These are phyloP conservation scores for Thalassiosira profunda DNA, from an alignment of 108 stramenopile species.

Conservation along the genomic window DNA sequence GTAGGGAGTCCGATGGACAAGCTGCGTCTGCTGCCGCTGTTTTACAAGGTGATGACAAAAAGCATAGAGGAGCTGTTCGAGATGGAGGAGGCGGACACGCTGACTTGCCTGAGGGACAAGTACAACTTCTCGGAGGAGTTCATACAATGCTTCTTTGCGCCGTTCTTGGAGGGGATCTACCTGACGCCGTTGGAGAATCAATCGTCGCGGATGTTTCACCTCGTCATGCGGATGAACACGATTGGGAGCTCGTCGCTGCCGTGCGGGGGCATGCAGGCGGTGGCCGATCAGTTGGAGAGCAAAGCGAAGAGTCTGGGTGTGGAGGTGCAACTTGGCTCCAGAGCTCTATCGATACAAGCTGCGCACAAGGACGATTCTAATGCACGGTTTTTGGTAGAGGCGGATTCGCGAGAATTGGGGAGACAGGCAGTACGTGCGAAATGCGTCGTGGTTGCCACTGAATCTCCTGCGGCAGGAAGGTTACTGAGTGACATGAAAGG, in stretches of 20 bases:
- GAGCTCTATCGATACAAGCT: slow-evolving; percentile 30
- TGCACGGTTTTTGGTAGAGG: slow-evolving; percentile 3
- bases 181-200: slow-evolving; percentile 72
- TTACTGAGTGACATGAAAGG: slow-evolving; percentile 61
- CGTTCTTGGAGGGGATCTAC: slow-evolving; percentile 90
- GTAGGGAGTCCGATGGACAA: slow-evolving; percentile 78
- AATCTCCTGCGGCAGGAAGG: slow-evolving; percentile 53
- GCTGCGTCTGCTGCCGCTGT: slow-evolving; percentile 59
- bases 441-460: slow-evolving; percentile 82
- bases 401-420: neutral
- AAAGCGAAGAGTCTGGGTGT: slow-evolving; percentile 60
- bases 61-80: slow-evolving; percentile 73
- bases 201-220: slow-evolving; percentile 89
- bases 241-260: slow-evolving; percentile 79
- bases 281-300: slow-evolving; percentile 65
- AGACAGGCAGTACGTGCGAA: slow-evolving; percentile 28
- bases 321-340: slow-evolving; percentile 31
- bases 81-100: slow-evolving; percentile 74
- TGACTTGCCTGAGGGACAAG: slow-evolving; percentile 55
- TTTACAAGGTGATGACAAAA: slow-evolving; percentile 60
- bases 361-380: slow-evolving; percentile 1
- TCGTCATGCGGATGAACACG: slow-evolving; percentile 90
- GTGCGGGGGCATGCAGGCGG: slow-evolving; percentile 73
- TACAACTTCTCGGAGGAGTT: slow-evolving; percentile 83
- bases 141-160: slow-evolving; percentile 73